Percentiles rank a stretch among this genome's conserved stretches.
Evolutionary conservation across 768 basidiomycete genomes (phyloP).

Genomic region (Macrolepiota fuliginosa): DNA sequence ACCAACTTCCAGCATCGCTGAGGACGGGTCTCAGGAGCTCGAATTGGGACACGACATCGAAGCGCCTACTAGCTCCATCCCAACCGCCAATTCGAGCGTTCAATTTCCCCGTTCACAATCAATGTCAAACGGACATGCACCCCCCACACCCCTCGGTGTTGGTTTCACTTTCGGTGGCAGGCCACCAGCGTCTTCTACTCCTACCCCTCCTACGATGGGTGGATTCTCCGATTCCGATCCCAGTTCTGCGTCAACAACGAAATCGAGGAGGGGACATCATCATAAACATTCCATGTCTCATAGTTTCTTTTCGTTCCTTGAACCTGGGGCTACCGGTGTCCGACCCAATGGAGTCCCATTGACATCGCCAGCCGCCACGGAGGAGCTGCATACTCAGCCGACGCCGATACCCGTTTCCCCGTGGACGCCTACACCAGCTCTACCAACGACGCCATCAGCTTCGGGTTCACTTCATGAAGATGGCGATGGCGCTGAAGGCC

Average conservation of each 20-base stretch:
- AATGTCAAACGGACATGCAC: constrained; percentile 20
- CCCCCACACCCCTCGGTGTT: constrained; percentile 41
- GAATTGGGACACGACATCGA: constrained; percentile 41
- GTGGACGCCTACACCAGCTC: constrained; percentile 60
- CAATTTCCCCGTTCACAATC: constrained; percentile 36
- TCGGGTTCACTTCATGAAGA: constrained; percentile 1
- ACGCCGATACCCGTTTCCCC: constrained; percentile 63
- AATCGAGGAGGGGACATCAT: constrained; percentile 71
- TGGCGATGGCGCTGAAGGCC: constrained; percentile 12
- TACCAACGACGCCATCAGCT: constrained; percentile 31
- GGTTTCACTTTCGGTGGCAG: constrained; percentile 66
- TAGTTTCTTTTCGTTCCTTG: constrained; percentile 94
- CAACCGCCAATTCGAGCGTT: constrained; percentile 40
- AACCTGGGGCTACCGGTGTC: constrained; percentile 49
- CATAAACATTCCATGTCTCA: constrained; percentile 94
- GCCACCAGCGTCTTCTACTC: constrained; percentile 34
- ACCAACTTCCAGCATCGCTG: constrained; percentile 58
- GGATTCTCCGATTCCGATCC: constrained; percentile 15
- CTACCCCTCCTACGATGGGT: constrained; percentile 26
- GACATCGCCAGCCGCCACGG: constrained; percentile 11
- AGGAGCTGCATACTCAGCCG: constrained; percentile 54
- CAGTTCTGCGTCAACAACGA: constrained; percentile 24
- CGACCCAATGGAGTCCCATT: constrained; percentile 10
- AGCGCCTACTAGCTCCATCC: constrained; percentile 45
- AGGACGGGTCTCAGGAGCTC: constrained; percentile 61